Evolutionary conservation across 495 filamentous ascomycete species (phyloP).

Genomic region (Lindgomyces ingoldianus): DNA sequence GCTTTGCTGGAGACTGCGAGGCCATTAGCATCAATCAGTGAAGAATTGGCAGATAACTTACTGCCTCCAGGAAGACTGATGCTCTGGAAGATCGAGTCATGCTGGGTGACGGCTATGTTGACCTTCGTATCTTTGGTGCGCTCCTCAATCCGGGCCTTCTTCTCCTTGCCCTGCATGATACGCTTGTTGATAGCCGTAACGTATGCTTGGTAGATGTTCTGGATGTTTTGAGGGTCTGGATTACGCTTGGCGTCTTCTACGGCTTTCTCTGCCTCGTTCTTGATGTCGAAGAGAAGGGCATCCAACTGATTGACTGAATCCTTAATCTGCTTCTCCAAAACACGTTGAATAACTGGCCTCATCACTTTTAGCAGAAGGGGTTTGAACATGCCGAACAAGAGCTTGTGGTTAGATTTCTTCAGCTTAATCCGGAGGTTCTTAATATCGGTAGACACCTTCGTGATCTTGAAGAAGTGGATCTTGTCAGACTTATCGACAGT

Average conservation of each 20-base stretch:
- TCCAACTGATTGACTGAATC: conserved; percentile 74
- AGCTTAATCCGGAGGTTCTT: conserved; percentile 87
- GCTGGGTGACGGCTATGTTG: conserved; percentile 82
- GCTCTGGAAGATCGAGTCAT: conserved; percentile 87
- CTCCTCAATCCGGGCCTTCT: conserved; percentile 57
- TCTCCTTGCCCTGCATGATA: conserved; percentile 69
- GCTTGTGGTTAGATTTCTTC: conserved; percentile 91
- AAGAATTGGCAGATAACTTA: background rate
- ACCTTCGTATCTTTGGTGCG: conserved; percentile 71
- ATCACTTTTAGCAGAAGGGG: conserved; percentile 81
- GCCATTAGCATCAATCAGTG: background rate
- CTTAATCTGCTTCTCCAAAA: conserved; percentile 82
- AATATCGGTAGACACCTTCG: conserved; percentile 81
- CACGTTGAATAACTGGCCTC: conserved; percentile 80
- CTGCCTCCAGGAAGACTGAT: conserved; percentile 84
- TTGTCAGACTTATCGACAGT: conserved; percentile 75
- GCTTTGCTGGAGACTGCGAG: conserved; percentile 74
- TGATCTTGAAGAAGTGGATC: conserved; percentile 88
- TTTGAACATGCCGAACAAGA: conserved; percentile 85
- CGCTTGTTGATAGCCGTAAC: conserved; percentile 71
- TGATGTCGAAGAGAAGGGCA: conserved; percentile 67
- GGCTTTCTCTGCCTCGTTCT: conserved; percentile 77
- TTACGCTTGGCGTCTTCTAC: conserved; percentile 61
- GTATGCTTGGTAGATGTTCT: conserved; percentile 88
- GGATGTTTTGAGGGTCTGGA: conserved; percentile 69